Conservation (phyloP, 768 basidiomycete species). For the Suillus clintonianus region DNA sequence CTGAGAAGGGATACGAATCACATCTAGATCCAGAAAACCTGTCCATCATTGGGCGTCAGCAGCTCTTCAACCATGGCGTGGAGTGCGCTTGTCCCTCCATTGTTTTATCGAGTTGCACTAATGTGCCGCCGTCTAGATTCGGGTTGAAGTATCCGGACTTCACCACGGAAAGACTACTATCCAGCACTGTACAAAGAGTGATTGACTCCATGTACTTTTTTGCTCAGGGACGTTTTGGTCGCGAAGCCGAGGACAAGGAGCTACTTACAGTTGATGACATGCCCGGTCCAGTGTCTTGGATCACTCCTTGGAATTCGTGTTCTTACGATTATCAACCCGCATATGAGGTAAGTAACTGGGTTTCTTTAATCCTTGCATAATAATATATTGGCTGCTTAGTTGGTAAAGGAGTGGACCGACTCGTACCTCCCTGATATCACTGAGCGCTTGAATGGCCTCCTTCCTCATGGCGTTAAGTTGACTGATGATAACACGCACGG, state of each 20-base stretch:
- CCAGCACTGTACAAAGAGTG: conserved; percentile 23
- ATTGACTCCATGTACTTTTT: conserved; percentile 46
- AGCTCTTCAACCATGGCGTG: conserved; percentile 43
- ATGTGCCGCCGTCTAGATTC: conserved; percentile 12
- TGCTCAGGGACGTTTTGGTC: conserved; percentile 40
- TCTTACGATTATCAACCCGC: conserved; percentile 15
- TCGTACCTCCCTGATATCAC: conserved; percentile 39
- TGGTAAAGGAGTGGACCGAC: conserved; percentile 30
- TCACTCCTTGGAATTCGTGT: conserved; percentile 44
- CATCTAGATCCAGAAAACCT: conserved; percentile 36
- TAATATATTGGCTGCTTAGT: conserved; percentile 11
- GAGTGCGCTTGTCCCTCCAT: conserved; percentile 22
- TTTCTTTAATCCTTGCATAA: background rate
- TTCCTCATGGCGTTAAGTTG: conserved; percentile 33
- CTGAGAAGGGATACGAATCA: conserved; percentile 36
- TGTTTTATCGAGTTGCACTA: background rate
- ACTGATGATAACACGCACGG: conserved; percentile 38
- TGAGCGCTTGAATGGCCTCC: conserved; percentile 32
- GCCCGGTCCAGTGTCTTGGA: conserved; percentile 39
- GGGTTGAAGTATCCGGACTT: conserved; percentile 23
- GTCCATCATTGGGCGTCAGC: conserved; percentile 36
- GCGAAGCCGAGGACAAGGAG: conserved; percentile 23
- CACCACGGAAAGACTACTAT: conserved; percentile 17
- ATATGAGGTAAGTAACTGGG: background rate
- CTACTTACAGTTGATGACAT: conserved; percentile 36